Percentiles rank a stretch among this genome's conserved stretches.
Evolutionary conservation across 2,329 filamentous ascomycete species (phyloP).

Genomic region (Emergomyces pasteurianus): DNA sequence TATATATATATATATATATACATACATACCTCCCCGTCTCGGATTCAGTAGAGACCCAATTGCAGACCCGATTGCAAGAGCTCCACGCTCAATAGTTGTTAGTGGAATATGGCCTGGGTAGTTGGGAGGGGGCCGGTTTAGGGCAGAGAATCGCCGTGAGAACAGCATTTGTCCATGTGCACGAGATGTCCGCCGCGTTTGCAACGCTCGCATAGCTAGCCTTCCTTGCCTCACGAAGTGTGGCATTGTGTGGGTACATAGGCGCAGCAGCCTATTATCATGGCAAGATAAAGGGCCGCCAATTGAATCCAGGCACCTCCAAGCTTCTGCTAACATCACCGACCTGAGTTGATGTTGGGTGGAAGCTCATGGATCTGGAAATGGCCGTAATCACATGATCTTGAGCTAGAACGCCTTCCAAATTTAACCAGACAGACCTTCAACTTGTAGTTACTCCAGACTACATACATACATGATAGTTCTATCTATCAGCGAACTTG

Average conservation of each 20-base stretch:
- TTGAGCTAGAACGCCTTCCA: no score
- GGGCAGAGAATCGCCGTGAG: constrained; percentile 57
- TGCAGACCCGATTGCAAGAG: constrained; percentile 53
- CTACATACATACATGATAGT: no score
- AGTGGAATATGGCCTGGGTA: constrained; percentile 91
- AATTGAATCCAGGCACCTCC: background rate
- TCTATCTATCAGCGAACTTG: no score
- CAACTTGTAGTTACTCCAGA: no score
- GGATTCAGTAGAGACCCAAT: constrained; percentile 57
- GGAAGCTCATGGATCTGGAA: background rate
- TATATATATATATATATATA: background rate
- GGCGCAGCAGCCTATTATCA: background rate
- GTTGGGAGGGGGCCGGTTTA: constrained; percentile 73
- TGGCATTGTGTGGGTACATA: background rate
- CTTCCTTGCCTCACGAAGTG: constrained; percentile 9
- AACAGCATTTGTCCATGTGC: background rate
- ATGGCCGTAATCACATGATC: background rate
- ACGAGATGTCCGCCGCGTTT: background rate
- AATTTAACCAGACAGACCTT: no score
- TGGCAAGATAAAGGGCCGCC: background rate
- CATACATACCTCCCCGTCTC: constrained; percentile 56
- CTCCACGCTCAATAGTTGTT: constrained; percentile 61
- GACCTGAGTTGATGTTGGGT: background rate
- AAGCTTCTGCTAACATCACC: background rate
- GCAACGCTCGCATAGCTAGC: background rate